These are phyloP conservation scores for Papiliotrema laurentii DNA, from an alignment of 1,284 basidiomycete genomes.

Conservation along the genomic window DNA sequence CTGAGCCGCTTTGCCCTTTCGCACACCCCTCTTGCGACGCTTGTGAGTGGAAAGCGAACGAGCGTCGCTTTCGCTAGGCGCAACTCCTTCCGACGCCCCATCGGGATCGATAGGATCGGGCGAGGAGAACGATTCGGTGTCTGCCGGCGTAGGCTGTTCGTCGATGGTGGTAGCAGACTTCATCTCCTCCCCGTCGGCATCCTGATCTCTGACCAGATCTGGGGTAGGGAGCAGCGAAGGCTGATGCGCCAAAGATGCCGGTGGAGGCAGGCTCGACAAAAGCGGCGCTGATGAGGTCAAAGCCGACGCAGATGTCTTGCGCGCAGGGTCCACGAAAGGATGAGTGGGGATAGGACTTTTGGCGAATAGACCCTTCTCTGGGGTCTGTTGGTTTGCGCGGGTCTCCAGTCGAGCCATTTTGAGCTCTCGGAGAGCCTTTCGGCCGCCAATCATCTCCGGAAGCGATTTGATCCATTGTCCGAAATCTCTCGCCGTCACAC, in stretches of 20 bases:
- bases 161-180: constrained; percentile 34
- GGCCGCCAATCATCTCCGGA: constrained; percentile 61
- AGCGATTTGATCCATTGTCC: constrained; percentile 80
- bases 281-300: constrained; percentile 36
- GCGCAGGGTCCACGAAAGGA: constrained; percentile 11
- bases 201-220: constrained; percentile 8
- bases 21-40: constrained; percentile 45
- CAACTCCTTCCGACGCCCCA: not conserved
- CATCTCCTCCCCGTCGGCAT: constrained; percentile 15
- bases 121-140: constrained; percentile 27
- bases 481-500: constrained; percentile 76
- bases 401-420: constrained; percentile 33
- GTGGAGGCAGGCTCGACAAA: constrained; percentile 18
- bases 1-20: constrained; percentile 49
- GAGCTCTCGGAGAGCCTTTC: constrained; percentile 38
- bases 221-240: constrained; percentile 5
- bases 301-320: constrained; percentile 30
- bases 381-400: constrained; percentile 3
- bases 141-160: constrained; percentile 36
- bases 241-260: constrained; percentile 7
- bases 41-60: constrained; percentile 39
- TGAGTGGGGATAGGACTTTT: constrained; percentile 35
- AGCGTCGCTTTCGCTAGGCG: constrained; percentile 20
- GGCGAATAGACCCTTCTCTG: constrained; percentile 37
- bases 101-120: constrained; percentile 23